phyloP scores from a whole-genome alignment of 805 yeast genomes.

The Wickerhamiella nectarea region DNA sequence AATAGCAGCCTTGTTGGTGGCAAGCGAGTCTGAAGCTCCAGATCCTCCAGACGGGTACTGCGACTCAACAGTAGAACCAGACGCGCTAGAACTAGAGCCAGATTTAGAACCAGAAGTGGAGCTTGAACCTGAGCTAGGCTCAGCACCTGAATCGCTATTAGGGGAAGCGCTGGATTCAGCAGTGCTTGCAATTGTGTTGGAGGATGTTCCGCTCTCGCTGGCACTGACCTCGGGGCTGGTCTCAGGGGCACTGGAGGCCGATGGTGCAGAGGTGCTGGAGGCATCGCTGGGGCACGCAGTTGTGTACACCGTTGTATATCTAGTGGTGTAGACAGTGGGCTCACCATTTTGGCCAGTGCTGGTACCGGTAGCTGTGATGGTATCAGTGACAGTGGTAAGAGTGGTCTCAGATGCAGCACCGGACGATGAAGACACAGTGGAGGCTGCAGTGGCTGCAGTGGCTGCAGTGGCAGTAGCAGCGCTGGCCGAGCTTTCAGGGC shows the following conservation, averaged over 20 bases:
- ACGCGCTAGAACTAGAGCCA: too few relatives aligned
- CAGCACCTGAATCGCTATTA: background rate
- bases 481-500: too few relatives aligned
- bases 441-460: conserved; percentile 27
- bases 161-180: background rate
- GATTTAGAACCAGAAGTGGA: too few relatives aligned
- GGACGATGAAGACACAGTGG: conserved; percentile 28
- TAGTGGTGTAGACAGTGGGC: too few relatives aligned
- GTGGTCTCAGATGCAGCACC: too few relatives aligned
- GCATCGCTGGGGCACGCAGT: background rate
- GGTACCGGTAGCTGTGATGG: too few relatives aligned
- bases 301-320: too few relatives aligned
- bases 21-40: too few relatives aligned
- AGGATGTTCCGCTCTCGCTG: too few relatives aligned
- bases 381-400: too few relatives aligned
- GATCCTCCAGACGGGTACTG: background rate
- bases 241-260: background rate
- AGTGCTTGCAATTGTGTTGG: background rate
- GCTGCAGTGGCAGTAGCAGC: background rate
- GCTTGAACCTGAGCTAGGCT: too few relatives aligned
- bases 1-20: background rate
- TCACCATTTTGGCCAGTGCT: too few relatives aligned
- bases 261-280: background rate
- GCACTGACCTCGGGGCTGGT: background rate
- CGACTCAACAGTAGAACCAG: background rate